These are phyloP conservation scores for Alternaria postmessia DNA, from an alignment of 2,329 filamentous ascomycete genomes.

Conservation along the genomic window DNA sequence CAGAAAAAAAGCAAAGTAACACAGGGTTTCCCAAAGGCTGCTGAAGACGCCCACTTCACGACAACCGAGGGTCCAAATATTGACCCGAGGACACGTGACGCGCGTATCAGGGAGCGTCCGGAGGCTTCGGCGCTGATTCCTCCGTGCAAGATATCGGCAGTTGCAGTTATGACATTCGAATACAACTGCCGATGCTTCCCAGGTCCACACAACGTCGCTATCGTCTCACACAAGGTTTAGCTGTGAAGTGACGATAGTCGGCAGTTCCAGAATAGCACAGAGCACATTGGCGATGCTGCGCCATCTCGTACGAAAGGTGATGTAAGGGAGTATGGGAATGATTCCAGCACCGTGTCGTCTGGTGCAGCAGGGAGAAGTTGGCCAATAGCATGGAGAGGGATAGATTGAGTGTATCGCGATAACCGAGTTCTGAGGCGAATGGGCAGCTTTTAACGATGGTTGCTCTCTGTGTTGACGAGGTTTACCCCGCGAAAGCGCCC, in stretches of 20 bases:
- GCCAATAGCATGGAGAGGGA: constrained; percentile 1
- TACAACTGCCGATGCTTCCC: constrained; percentile 27
- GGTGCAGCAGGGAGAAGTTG: neutral
- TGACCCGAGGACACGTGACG: constrained; percentile 10
- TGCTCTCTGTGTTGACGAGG: constrained; percentile 9
- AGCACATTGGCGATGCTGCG: constrained; percentile 4
- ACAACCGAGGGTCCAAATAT: neutral
- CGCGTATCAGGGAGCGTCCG: neutral
- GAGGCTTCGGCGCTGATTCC: neutral
- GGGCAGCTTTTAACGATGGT: constrained; percentile 2
- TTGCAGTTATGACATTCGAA: constrained; percentile 22
- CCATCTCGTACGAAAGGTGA: neutral
- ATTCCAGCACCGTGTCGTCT: neutral
- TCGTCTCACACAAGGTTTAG: constrained; percentile 18
- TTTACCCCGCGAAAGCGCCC: constrained; percentile 18
- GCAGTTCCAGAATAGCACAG: constrained; percentile 27
- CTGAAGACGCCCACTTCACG: neutral
- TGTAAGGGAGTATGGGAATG: constrained; percentile 12
- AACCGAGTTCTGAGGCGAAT: constrained; percentile 16
- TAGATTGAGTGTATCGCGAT: constrained; percentile 8
- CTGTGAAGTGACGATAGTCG: constrained; percentile 14
- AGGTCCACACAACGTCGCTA: constrained; percentile 17
- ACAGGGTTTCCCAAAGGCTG: neutral
- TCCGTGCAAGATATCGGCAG: constrained; percentile 22
- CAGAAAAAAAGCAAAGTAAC: no score